Evolutionary conservation across 148 eudicot species (phyloP), one percentile per base, ranked within the genome.

Genomic region (Simmondsia chinensis): DNA sequence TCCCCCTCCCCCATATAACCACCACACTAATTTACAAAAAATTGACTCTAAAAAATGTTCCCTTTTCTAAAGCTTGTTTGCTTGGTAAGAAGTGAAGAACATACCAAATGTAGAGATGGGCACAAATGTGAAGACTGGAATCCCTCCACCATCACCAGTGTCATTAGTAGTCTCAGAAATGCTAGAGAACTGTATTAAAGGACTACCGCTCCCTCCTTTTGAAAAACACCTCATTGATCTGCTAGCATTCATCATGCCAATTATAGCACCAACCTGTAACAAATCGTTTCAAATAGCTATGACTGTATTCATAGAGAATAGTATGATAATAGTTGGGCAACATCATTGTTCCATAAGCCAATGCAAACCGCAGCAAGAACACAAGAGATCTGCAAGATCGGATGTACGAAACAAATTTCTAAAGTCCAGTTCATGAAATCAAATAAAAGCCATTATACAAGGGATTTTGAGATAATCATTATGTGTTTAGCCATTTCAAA

Each of bases 111-210:
- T 40, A 59, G 76, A 59, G 24, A 79, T 70, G 34, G 95, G 54
- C 66, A 56, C 71, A 60, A 75, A 74, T 35, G 74, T 57, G 63
- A 57, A 82, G 20, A 82, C 95, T 5, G 80, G 76, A 59, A 70
- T 64, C 31, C 97, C 93, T 35, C 88, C 95, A 55, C 93, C 81
- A 60, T 84, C 97, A 20, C 97, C 97, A 29, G 29, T 58, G 60
- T 89, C 97, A 64, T 60, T 59, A 56, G 50, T 54, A 44, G 71
- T 66, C 17, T 61, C 75, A 16, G 73, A 42, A 36, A 27, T 54
- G 49, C 46, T 59, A 48, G 97, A 73, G 37, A 77, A 89, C 51
- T 74, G 82, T 28, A 63, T 30, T 26, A 84, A 46, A 35, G 82
- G 72, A 53, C 82, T 81, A 28, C 64, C 65, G 60, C 60, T 65